Percentiles rank a stretch among this genome's conserved stretches.
Conservation (phyloP, 192 early-diverging fungal genomes). For the Coemansia guatemalensis region DNA sequence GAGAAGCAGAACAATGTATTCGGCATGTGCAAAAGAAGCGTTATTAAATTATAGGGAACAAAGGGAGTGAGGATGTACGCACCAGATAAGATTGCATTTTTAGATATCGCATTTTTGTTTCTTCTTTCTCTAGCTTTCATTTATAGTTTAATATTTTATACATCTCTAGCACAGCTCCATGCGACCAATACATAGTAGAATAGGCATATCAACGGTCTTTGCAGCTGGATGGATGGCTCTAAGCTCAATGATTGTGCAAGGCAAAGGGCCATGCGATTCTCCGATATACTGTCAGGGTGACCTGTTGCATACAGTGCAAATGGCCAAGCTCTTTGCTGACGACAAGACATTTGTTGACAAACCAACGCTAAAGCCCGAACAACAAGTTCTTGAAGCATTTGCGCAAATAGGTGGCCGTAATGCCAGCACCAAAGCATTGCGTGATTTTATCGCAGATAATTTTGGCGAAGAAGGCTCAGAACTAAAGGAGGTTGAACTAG, state of each 20-base stretch:
- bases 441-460: constrained; percentile 56
- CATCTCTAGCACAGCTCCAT: not conserved
- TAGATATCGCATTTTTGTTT: too few species aligned
- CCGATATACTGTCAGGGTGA: constrained; percentile 70
- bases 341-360: constrained; percentile 77
- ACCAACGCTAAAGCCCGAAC: constrained; percentile 61
- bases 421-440: constrained; percentile 34
- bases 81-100: too few species aligned
- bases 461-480: constrained; percentile 60
- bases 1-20: too few species aligned
- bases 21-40: too few species aligned
- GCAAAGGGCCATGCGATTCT: constrained; percentile 53
- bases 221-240: too few species aligned
- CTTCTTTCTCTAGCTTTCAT: too few species aligned
- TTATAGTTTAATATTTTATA: too few species aligned
- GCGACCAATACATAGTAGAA: too few species aligned
- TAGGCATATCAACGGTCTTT: too few species aligned
- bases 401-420: constrained; percentile 41
- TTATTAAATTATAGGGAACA: too few species aligned
- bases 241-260: too few species aligned
- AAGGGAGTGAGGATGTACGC: too few species aligned
- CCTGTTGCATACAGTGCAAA: constrained; percentile 61
- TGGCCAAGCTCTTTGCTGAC: constrained; percentile 60
- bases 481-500: constrained; percentile 42
- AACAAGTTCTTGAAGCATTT: constrained; percentile 57